Evolutionary conservation across 768 basidiomycete species (phyloP), one percentile per base, ranked within the genome.

Genomic region (Pulveroboletus sp.): DNA sequence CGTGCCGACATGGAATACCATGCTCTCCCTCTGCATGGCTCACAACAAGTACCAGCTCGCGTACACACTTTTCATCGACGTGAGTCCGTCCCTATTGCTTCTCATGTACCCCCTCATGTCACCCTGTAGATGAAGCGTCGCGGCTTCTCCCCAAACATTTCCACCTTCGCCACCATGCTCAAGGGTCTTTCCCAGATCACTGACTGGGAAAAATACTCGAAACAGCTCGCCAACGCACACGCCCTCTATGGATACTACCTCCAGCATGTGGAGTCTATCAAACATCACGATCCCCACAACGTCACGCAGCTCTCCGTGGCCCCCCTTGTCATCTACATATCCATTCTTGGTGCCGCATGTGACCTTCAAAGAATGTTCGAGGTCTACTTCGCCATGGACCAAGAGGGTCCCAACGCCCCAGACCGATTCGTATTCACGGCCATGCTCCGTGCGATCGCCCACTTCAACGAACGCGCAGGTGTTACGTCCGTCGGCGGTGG

Each of bases 111-210:
- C 10, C 4, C 23, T 56, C 31, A 51, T 24, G 34, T 34, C 20
- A 26, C 52, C 43, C 13, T 26, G 11, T 52, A 93, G 90, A 89
- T 93, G 89, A 92, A 89, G 67, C 78, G 89, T 29, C 80, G 91
- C 37, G 86, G 87, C 1, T 84, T 89, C 61, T 74, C 74, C 39
- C 88, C 91, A 22, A 83, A 76, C 37, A 65, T 74, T 7, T 70
- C 80, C 49, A 90, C 90, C 2, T 92, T 78, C 57, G 74, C 77
- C 38, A 87, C 85, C 20, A 71, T 92, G 67, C 75, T 93, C 64
- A 75, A 66, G 37, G 88, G 86, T 6, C 73, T 85, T 36, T 73
- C 78, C 2, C 73, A 73, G 24, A 79, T 89, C 24, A 73, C 81
- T 14, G 66, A 83, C 56, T 91, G 88, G 86, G 54, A 68, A 0